Base-by-base conservation (phyloP, 495 filamentous ascomycete species). In the Trichoderma gamsii region DNA sequence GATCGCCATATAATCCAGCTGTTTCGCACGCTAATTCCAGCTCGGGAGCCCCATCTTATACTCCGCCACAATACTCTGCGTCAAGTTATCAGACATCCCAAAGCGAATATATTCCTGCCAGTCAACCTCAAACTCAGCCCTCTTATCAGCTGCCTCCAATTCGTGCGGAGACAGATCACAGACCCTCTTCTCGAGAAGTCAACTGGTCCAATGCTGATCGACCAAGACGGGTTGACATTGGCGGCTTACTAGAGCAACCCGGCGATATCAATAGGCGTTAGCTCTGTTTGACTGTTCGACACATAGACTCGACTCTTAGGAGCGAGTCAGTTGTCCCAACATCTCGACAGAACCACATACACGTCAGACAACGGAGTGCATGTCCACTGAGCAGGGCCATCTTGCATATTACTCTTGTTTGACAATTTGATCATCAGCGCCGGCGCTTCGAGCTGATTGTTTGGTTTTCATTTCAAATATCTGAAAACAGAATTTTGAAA, bases 111-210 rank as follows among this genome's bases (percentile, higher is more conserved):
- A 66, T 74, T 11, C 69, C 75, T 23, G 63, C 74, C 46, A 46
- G 67, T 2, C 78, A 78, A 41, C 68, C 75, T 18, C 68, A 76
- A 8, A 78, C 76, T 51, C 75, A 78, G 49, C 72, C 76, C 25
- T 78, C 82, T 46, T 83, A 79, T 73, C 84, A 85, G 69, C 75
- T 85, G 18, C 82, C 82, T 9, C 83, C 84, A 7, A 85, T 84
- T 56, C 77, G 82, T 38, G 80, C 78, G 43, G 82, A 78, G 68
- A 77, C 41, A 7, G 56, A 78, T 27, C 72, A 76, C 27, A 67
- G 70, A 27, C 71, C 71, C 1, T 71, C 76, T 65, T 70, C 80
- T 12, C 68, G 72, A 61, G 80, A 80, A 68, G 69, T 73, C 15
- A 41, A 68, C 25, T 80, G 79, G 72, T 75, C 74, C 41, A 69